Conservation (phyloP, 768 basidiomycete species). For the Xerocomellus chrysenteron region DNA sequence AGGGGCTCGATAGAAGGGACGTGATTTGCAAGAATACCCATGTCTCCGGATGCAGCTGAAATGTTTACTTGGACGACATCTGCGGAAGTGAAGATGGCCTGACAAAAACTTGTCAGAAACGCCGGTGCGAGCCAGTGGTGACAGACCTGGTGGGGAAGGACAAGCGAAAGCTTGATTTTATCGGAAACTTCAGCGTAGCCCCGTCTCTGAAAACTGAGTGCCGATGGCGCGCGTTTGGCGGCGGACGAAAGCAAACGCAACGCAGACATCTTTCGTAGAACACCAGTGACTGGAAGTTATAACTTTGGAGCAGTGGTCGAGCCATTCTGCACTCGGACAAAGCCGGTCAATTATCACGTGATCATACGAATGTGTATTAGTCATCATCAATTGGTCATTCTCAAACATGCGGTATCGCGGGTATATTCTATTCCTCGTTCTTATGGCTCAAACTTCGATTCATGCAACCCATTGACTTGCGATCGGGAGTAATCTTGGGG, state of each 20-base stretch:
- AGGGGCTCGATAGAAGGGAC: slow-evolving; percentile 96
- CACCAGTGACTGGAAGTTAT: neutral
- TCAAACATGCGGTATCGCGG: neutral
- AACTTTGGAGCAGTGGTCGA: neutral
- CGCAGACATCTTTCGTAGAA: slow-evolving; percentile 58
- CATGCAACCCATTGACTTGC: slow-evolving; percentile 24
- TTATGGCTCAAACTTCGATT: slow-evolving; percentile 29
- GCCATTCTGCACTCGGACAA: slow-evolving; percentile 20
- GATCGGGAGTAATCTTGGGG: slow-evolving; percentile 54
- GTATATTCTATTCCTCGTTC: neutral
- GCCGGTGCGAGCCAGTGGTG: neutral
- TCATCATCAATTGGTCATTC: too few species aligned
- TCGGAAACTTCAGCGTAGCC: slow-evolving; percentile 91
- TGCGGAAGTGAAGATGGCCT: slow-evolving; percentile 88
- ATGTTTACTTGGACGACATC: slow-evolving; percentile 97
- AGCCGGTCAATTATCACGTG: slow-evolving; percentile 31
- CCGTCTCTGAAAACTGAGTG: slow-evolving; percentile 58
- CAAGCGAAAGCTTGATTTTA: slow-evolving; percentile 90
- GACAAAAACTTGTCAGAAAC: slow-evolving; percentile 18
- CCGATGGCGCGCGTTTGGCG: slow-evolving; percentile 56
- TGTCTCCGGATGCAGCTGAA: slow-evolving; percentile 91
- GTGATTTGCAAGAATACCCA: slow-evolving; percentile 99
- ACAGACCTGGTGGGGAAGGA: slow-evolving; percentile 92
- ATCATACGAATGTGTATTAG: neutral
- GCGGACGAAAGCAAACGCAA: slow-evolving; percentile 68